Evolutionary conservation across 2,329 filamentous ascomycete species (phyloP), one percentile per base, ranked within the genome.

Genomic region (Stachybotrys echinatus): DNA sequence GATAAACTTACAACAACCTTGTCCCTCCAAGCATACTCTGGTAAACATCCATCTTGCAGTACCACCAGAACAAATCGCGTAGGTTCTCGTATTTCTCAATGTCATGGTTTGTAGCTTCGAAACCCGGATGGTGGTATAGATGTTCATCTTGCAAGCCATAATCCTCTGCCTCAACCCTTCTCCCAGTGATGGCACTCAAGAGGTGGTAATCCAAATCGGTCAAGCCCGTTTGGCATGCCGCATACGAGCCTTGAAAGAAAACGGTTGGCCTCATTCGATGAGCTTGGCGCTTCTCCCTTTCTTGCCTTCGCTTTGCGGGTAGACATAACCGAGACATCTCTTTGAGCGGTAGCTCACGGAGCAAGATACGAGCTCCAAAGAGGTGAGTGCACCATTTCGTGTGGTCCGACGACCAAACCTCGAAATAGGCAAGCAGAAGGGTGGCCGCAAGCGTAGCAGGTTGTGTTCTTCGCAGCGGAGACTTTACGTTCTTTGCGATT

Each of bases 331-430:
- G 81, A 1, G 88, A 89, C 73, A 92, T 86, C 2, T 81, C 77
- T 10, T 79, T 77, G 53, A 91, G 88, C 46, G 94, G 87, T 40
- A 95, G 87, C 63, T 97, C 92, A 48, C 82, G 80, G 22, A 97
- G 77, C 23, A 97, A 77, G 54, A 92, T 87, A 39, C 87, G 84
- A 10, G 90, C 89, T 12, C 94, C 94, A 45, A 89, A 83, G 37
- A 97, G 74, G 68, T 97, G 94, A 54, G 88, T 92, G 61, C 89
- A 94, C 94, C 94, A 99, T 65, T 96, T 96, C 49, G 87, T 84
- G 60, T 97, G 92, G 57, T 99, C 92, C 20, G 91, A 92, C 34
- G 87, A 88, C 85, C 92, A 94, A 18, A 96, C 89, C 65, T 97
- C 94, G 61, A 95, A 97, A 65, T 91, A 97, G 0, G 85, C 89